phyloP scores from a whole-genome alignment of 2,329 filamentous ascomycete genomes.

The Aaosphaeria pasadenensis region DNA sequence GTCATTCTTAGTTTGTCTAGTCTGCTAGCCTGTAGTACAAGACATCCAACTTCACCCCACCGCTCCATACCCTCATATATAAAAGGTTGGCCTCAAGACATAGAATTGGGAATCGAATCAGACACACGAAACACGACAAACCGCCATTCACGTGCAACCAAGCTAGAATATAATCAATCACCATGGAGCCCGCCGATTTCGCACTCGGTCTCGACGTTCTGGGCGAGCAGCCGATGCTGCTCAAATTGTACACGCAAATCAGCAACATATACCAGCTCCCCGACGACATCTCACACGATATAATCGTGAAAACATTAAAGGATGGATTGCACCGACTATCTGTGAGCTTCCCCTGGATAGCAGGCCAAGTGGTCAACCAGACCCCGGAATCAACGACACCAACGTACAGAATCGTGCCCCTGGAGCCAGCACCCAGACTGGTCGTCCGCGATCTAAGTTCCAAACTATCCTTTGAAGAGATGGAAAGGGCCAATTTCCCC shows the following conservation, averaged over 20 bases:
- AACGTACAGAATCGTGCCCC: constrained; percentile 40
- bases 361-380: constrained; percentile 41
- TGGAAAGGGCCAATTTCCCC: constrained; percentile 43
- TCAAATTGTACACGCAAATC: constrained; percentile 48
- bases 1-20: too few relatives aligned
- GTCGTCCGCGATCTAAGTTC: constrained; percentile 44
- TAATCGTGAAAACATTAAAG: constrained; percentile 9
- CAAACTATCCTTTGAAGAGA: constrained; percentile 33
- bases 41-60: too few relatives aligned
- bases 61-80: too few relatives aligned
- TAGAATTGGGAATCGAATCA: too few relatives aligned
- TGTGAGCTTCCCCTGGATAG: constrained; percentile 46
- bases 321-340: constrained; percentile 28
- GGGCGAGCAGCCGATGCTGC: constrained; percentile 41
- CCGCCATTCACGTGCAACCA: too few relatives aligned
- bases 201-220: constrained; percentile 37
- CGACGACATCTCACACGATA: constrained; percentile 8
- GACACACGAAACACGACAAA: too few relatives aligned
- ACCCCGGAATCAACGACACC: background rate
- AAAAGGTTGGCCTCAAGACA: too few relatives aligned
- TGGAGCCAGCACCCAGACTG: constrained; percentile 31
- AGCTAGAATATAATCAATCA: too few relatives aligned
- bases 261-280: constrained; percentile 39
- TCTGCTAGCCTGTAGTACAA: too few relatives aligned
- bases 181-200: too few relatives aligned